Base-by-base conservation (phyloP, 495 filamentous ascomycete genomes). In the Penicillium odoratum region DNA sequence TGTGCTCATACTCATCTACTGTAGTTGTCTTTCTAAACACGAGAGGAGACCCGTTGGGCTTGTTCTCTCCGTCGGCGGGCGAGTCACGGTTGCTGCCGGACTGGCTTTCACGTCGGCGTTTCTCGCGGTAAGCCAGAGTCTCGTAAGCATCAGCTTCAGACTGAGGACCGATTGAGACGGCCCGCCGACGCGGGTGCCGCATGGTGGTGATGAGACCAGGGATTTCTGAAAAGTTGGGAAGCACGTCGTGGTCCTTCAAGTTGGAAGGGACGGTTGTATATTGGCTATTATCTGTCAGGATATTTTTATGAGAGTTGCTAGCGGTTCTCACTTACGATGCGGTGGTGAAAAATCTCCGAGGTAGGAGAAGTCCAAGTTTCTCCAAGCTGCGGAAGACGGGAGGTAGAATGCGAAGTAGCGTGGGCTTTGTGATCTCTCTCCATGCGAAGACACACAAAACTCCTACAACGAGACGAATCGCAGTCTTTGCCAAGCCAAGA, bases 141-240 rank as follows among this genome's bases (percentile, higher is more conserved):
- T 98, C 94, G 67, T 97, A 97, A 7, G 93, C 94, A 70, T 98
- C 94, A 3, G 94, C 94, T 56, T 89, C 91, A 28, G 92, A 97
- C 73, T 98, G 94, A 6, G 94, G 94, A 0, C 94, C 94, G 33
- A 98, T 81, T 25, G 92, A 96, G 25, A 97, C 85, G 38, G 90
- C 85, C n/a, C 94, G 83, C 57, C 85, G 81, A 18, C 88, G 79
- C 0, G 91, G 91, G 62, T 94, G 87, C 15, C 91, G 83, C 16
- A 98, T 87, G 7, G 84, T 91, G 9, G 81, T 86, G 11, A 97
- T 78, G 46, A 97, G 73, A 18, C 81, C 81, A 9, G 94, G 89
- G 15, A 98, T 78, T 49, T 97, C 92, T 7, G 86, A 89, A 18
- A 96, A 85, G 16, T 84, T 86, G 1, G 93, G 93, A 58, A 98